phyloP scores from a whole-genome alignment of 169 alveolate species.

The Sarcocystis neurona region DNA sequence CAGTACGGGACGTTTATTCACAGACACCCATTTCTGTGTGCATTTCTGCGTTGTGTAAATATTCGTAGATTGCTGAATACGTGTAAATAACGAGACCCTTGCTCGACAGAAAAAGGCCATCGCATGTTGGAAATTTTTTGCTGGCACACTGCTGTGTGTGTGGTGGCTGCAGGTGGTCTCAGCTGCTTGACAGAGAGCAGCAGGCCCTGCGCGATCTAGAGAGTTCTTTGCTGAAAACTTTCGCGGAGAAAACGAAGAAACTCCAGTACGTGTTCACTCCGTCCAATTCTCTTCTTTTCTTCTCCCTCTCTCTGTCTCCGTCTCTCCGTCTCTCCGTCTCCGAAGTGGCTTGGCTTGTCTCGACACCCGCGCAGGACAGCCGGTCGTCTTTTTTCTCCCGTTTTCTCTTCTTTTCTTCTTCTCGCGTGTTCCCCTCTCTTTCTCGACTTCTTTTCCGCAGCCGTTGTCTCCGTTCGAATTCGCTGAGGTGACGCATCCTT shows the following conservation, averaged over 20 bases:
- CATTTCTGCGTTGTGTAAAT: no score
- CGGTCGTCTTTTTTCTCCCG: not conserved
- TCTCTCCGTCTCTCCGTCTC: not conserved
- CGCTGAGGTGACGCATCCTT: no score
- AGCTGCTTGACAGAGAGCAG: conserved; percentile 38
- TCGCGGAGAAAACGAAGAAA: conserved; percentile 17
- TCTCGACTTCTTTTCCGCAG: no score
- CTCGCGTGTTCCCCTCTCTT: no score
- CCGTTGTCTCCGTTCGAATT: no score
- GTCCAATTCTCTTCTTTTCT: not conserved
- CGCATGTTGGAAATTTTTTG: no score
- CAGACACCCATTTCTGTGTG: no score
- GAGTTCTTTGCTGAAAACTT: conserved; percentile 24
- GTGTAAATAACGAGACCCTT: no score
- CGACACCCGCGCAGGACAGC: not conserved
- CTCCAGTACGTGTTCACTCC: not conserved
- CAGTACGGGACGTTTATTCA: no score
- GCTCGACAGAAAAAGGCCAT: no score
- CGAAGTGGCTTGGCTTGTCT: not conserved
- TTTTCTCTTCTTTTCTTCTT: not conserved
- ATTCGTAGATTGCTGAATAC: no score
- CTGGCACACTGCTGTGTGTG: not conserved
- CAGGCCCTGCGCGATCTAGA: conserved; percentile 31
- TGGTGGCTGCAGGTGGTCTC: not conserved
- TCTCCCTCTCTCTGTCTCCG: no score